Base-by-base conservation (phyloP, 1,284 basidiomycete genomes). In the Leccinum pachyderme region DNA sequence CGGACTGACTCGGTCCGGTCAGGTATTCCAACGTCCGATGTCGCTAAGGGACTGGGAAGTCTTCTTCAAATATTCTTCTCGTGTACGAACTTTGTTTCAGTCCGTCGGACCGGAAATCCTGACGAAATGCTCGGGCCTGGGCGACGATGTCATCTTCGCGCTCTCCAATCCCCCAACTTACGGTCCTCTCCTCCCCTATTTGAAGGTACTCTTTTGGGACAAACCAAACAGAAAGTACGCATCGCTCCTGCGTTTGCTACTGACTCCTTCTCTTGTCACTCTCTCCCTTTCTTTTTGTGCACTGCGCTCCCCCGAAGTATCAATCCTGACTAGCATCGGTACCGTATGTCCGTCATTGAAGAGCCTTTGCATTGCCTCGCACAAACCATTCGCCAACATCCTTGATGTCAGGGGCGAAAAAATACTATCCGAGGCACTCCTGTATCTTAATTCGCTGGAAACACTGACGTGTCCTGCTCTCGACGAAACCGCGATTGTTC, bases 1-100 rank as follows among this genome's bases (percentile, higher is more conserved):
- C 33, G 13, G 39, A 49, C 53, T 53, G 37, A 69, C 41, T 27
- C 49, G 50, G 46, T 44, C 29, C 49, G 50, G 46, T 39, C 32
- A 68, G 66, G 35, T 18, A 13, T 67, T 68, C 35, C 55, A 54
- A 52, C 61, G 67, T 24, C 55, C 67, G 49, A 70, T 72, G 67
- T 63, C 55, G 2, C 37, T 65, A 6, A 57, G 37, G 32, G 70
- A 68, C 54, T 68, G 70, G 70, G 55, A 57, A 22, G 53, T 63
- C 27, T 69, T 71, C 46, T 69, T 57, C 18, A 62, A 31, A 52
- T 65, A 71, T 48, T 63, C 61, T 12, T 52, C 56, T 24, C 59
- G 66, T 31, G 29, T 65, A 44, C 64, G 63, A 13, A 5, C 5
- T 25, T 22, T 65, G 37, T 37, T 8, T 18, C 33, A 49, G 9